These are phyloP conservation scores for Coemansia sp. DNA, from an alignment of 192 early-diverging fungal genomes.

Conservation along the genomic window DNA sequence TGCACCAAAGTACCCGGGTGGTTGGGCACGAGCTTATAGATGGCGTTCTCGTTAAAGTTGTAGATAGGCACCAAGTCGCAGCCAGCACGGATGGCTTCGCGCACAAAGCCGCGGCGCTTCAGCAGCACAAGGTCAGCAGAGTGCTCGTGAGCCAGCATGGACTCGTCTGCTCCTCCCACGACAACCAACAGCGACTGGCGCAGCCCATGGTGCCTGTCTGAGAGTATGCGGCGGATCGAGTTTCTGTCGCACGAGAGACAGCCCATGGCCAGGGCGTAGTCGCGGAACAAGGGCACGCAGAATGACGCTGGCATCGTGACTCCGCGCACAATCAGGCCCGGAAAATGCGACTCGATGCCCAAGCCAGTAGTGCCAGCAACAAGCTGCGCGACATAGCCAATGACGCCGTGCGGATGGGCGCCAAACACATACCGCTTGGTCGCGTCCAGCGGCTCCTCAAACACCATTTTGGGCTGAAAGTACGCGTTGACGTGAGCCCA, in stretches of 20 bases:
- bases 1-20: conserved; percentile 61
- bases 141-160: conserved; percentile 64
- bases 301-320: conserved; percentile 86
- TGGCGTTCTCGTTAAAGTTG: conserved; percentile 92
- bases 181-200: conserved; percentile 67
- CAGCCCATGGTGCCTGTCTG: conserved; percentile 57
- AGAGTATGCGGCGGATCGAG: conserved; percentile 77
- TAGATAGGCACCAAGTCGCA: conserved; percentile 84
- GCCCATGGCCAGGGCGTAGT: conserved; percentile 76
- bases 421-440: conserved; percentile 85
- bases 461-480: conserved; percentile 75
- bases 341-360: conserved; percentile 68
- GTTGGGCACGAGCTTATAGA: conserved; percentile 78
- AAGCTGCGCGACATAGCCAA: conserved; percentile 75
- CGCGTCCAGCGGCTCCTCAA: conserved; percentile 83
- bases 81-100: conserved; percentile 78
- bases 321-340: conserved; percentile 73
- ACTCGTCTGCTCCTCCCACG: conserved; percentile 88
- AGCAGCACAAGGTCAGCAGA: conserved; percentile 68
- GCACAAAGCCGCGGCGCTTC: conserved; percentile 86
- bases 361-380: conserved; percentile 82
- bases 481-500: conserved; percentile 82
- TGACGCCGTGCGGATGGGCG: conserved; percentile 89
- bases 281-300: conserved; percentile 79
- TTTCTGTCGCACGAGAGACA: conserved; percentile 70